Conservation (phyloP, 768 basidiomycete genomes). For the Mycena polygramma region DNA sequence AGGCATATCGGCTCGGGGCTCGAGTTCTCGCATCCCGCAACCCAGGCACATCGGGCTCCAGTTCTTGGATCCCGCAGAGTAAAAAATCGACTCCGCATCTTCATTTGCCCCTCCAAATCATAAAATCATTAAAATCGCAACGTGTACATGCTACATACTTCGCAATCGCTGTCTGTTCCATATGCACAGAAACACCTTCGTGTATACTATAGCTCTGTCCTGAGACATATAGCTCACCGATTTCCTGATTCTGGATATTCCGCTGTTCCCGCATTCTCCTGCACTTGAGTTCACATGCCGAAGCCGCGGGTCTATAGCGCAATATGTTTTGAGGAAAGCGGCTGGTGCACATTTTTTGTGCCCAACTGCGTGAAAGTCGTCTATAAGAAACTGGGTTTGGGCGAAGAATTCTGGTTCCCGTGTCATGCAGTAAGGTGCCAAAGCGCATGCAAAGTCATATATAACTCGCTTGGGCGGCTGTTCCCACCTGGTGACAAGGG, state of each 20-base stretch:
- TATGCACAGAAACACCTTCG: background rate
- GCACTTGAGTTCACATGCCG: background rate
- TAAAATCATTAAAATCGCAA: too few species aligned
- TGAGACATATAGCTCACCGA: background rate
- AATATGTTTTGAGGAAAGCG: conserved; percentile 44
- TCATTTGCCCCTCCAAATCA: too few species aligned
- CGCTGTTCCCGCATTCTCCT: background rate
- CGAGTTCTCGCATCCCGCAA: too few species aligned
- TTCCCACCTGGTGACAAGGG: conserved; percentile 49
- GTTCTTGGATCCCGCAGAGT: too few species aligned
- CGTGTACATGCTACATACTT: too few species aligned
- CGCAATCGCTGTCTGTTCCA: too few species aligned
- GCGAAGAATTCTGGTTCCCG: conserved; percentile 46
- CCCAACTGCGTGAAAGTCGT: conserved; percentile 46
- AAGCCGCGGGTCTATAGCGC: background rate
- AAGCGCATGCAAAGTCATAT: conserved; percentile 47
- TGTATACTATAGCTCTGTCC: background rate
- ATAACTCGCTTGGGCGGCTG: conserved; percentile 44
- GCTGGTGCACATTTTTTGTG: conserved; percentile 46
- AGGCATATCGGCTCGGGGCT: too few species aligned
- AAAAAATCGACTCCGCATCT: too few species aligned
- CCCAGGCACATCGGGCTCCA: too few species aligned
- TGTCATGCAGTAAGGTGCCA: conserved; percentile 49
- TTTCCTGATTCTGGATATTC: background rate
- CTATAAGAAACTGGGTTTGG: conserved; percentile 47